Conservation (phyloP, 495 filamentous ascomycete species). For the Elasticomyces elasticus region DNA sequence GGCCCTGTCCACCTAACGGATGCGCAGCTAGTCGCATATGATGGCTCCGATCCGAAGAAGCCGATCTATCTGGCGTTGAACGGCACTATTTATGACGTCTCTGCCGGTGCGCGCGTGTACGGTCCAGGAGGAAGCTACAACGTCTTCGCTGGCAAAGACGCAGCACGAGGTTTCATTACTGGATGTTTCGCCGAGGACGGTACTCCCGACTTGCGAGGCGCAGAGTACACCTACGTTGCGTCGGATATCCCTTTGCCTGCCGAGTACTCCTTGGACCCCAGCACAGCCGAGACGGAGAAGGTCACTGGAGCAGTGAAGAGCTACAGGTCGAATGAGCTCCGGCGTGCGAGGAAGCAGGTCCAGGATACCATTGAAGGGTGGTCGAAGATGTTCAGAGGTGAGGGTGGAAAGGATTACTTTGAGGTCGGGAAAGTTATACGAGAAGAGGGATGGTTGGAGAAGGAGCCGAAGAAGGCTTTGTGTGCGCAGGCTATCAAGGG, state of each 20-base stretch:
- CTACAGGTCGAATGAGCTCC: constrained; percentile 37
- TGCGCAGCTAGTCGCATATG: constrained; percentile 58
- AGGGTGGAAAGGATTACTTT: constrained; percentile 33
- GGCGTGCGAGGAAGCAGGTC: constrained; percentile 44
- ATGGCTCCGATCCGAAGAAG: constrained; percentile 61
- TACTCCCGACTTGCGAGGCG: constrained; percentile 70
- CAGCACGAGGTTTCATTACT: constrained; percentile 87
- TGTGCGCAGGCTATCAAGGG: constrained; percentile 32
- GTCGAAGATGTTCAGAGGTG: constrained; percentile 63
- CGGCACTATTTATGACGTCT: constrained; percentile 89
- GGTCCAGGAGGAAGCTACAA: constrained; percentile 82
- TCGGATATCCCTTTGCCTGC: not conserved
- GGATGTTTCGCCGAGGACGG: constrained; percentile 84
- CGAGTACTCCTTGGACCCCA: constrained; percentile 44
- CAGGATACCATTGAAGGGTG: constrained; percentile 52
- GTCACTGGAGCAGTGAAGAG: constrained; percentile 41
- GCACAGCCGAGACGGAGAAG: constrained; percentile 29
- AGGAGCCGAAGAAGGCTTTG: constrained; percentile 27
- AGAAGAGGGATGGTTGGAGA: constrained; percentile 31
- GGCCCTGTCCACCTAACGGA: constrained; percentile 53
- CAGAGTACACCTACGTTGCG: constrained; percentile 73
- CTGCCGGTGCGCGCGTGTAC: constrained; percentile 62
- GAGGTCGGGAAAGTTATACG: constrained; percentile 31
- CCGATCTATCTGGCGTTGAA: constrained; percentile 92
- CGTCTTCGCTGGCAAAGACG: constrained; percentile 80